phyloP scores from a whole-genome alignment of 768 basidiomycete species.

The Tricholoma terreum region DNA sequence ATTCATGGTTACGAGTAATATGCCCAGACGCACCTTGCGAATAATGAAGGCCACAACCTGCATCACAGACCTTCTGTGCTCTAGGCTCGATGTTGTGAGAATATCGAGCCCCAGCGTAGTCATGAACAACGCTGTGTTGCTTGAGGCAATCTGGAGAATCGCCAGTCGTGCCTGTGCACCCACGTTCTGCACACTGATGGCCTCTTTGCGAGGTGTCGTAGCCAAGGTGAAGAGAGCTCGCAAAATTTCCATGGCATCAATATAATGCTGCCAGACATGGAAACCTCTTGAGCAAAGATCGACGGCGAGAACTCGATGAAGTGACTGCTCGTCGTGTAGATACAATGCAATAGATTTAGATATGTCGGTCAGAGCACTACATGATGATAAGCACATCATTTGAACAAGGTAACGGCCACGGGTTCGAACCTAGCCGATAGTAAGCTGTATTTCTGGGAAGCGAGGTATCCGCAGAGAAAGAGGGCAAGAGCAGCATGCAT shows the following conservation, averaged over 20 bases:
- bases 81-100: constrained; percentile 66
- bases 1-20: background rate
- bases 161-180: constrained; percentile 79
- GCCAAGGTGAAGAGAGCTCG: constrained; percentile 81
- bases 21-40: constrained; percentile 58
- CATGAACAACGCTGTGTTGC: constrained; percentile 89
- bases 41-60: constrained; percentile 93
- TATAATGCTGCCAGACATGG: constrained; percentile 90
- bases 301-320: constrained; percentile 70
- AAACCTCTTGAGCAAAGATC: constrained; percentile 92
- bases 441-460: constrained; percentile 74
- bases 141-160: constrained; percentile 78
- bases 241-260: constrained; percentile 86
- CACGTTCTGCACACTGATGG: constrained; percentile 62
- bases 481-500: constrained; percentile 64
- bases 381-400: constrained; percentile 1
- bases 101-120: constrained; percentile 90
- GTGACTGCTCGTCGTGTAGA: constrained; percentile 68
- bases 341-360: constrained; percentile 79
- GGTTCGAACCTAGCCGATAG: constrained; percentile 63
- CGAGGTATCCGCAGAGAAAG: constrained; percentile 79
- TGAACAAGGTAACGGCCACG: background rate
- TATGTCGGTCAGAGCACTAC: constrained; percentile 76
- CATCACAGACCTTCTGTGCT: constrained; percentile 84
- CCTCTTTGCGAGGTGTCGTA: constrained; percentile 68